phyloP scores from a whole-genome alignment of 371 early-diverging fungal species.

The Dichotomocladium elegans region DNA sequence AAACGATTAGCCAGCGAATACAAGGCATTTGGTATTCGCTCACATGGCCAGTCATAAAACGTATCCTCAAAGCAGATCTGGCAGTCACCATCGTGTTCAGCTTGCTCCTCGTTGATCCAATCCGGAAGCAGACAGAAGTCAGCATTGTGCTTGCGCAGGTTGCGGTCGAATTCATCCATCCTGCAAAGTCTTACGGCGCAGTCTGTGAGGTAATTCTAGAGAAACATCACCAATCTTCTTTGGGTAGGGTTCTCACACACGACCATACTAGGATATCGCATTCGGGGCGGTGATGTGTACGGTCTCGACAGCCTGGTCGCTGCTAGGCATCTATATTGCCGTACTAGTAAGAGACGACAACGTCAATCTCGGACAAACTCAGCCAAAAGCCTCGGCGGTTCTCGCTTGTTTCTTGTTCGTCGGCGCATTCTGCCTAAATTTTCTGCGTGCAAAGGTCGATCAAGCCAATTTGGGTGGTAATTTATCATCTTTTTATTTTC shows the following conservation, averaged over 20 bases:
- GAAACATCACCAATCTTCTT: neutral
- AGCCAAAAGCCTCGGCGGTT: conserved; percentile 23
- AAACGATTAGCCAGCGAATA: conserved; percentile 27
- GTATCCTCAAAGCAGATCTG: conserved; percentile 42
- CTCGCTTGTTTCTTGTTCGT: conserved; percentile 24
- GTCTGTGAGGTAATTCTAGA: conserved; percentile 29
- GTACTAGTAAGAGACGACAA: conserved; percentile 22
- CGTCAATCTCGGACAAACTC: conserved; percentile 17
- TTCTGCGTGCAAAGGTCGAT: conserved; percentile 35
- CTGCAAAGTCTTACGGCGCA: conserved; percentile 39
- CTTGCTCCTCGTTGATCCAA: conserved; percentile 24
- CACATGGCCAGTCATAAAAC: conserved; percentile 35
- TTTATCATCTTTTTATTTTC: neutral
- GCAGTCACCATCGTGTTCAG: conserved; percentile 35
- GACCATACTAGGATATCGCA: conserved; percentile 18
- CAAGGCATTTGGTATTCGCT: conserved; percentile 30
- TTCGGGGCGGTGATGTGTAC: conserved; percentile 40
- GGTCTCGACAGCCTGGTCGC: conserved; percentile 32
- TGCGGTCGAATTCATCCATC: conserved; percentile 46
- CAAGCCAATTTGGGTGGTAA: conserved; percentile 46
- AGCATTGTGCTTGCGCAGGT: conserved; percentile 30
- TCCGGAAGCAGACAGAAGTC: conserved; percentile 14
- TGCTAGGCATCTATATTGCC: conserved; percentile 33
- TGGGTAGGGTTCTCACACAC: neutral
- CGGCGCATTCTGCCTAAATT: conserved; percentile 34